Evolutionary conservation across 805 yeast species (phyloP).

Genomic region (Blastobotrys parvus): DNA sequence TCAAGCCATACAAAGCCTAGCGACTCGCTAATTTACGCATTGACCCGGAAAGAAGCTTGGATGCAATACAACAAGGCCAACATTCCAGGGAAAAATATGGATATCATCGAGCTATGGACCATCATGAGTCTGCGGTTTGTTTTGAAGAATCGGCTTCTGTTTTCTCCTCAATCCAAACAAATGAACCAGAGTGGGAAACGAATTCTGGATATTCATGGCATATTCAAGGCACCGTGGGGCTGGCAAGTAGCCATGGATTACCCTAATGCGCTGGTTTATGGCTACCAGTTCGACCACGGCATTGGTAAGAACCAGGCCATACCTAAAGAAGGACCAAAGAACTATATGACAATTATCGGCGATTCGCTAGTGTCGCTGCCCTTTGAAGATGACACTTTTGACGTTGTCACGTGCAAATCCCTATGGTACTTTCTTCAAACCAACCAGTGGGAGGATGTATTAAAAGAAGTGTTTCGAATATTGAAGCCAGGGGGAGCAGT

Average conservation of each 20-base stretch:
- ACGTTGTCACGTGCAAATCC: conserved; percentile 24
- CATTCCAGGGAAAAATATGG: conserved; percentile 12
- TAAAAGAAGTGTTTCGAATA: conserved; percentile 22
- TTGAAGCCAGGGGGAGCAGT: conserved; percentile 27
- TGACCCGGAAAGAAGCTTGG: conserved; percentile 26
- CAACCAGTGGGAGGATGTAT: conserved; percentile 20
- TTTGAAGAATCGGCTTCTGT: conserved; percentile 21
- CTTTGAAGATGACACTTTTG: conserved; percentile 26
- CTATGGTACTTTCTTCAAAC: conserved; percentile 24
- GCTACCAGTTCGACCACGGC: conserved; percentile 19
- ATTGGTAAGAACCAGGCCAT: conserved; percentile 6
- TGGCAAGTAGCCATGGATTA: conserved; percentile 28
- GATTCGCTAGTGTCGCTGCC: conserved; percentile 20
- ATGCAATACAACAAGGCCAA: conserved; percentile 18
- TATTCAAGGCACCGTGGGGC: conserved; percentile 24
- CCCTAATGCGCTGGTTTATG: conserved; percentile 24
- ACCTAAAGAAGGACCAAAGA: conserved; percentile 22
- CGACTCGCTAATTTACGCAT: conserved; percentile 21
- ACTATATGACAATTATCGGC: conserved; percentile 24
- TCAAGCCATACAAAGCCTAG: conserved; percentile 15
- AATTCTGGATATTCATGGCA: conserved; percentile 21
- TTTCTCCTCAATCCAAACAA: conserved; percentile 19
- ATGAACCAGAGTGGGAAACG: conserved; percentile 4
- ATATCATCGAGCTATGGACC: conserved; percentile 25
- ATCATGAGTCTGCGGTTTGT: conserved; percentile 25